Conservation (phyloP, 345 rosid species). For the Linum usitatissimum region DNA sequence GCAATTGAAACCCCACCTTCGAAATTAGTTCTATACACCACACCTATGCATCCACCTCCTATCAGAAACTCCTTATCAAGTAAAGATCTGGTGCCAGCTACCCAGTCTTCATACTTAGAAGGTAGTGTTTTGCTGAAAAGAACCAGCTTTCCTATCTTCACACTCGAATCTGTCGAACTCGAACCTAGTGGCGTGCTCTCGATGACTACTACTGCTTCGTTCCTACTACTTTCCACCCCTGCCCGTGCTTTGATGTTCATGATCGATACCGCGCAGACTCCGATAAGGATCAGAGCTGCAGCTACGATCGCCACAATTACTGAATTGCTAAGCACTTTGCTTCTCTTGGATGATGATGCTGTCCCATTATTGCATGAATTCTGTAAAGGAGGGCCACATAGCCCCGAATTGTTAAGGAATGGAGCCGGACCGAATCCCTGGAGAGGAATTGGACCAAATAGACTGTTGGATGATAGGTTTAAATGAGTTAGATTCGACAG, state of each 20-base stretch:
- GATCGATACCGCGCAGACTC: conserved; percentile 66
- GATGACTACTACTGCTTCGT: conserved; percentile 29
- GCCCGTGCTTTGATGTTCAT: conserved; percentile 68
- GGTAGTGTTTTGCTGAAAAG: conserved; percentile 90
- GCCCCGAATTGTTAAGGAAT: conserved; percentile 56
- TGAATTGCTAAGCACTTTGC: conserved; percentile 53
- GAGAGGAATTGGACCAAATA: conserved; percentile 66
- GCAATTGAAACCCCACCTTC: conserved; percentile 89
- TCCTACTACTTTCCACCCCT: conserved; percentile 36
- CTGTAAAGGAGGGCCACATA: conserved; percentile 69
- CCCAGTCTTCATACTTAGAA: conserved; percentile 94
- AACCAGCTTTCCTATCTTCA: conserved; percentile 82
- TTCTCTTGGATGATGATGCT: conserved; percentile 21
- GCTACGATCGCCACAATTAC: conserved; percentile 80
- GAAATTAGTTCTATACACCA: conserved; percentile 66
- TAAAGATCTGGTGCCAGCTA: conserved; percentile 79
- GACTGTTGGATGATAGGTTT: conserved; percentile 67
- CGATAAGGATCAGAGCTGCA: conserved; percentile 66
- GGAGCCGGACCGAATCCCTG: conserved; percentile 59
- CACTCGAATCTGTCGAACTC: conserved; percentile 55
- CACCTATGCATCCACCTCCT: conserved; percentile 81
- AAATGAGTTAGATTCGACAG: conserved; percentile 39
- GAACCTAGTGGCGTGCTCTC: conserved; percentile 78
- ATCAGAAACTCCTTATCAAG: conserved; percentile 80
- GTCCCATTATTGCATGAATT: conserved; percentile 35